Evolutionary conservation across 345 rosid species (phyloP), one percentile per base, ranked within the genome.

Genomic region (Firmiana major): DNA sequence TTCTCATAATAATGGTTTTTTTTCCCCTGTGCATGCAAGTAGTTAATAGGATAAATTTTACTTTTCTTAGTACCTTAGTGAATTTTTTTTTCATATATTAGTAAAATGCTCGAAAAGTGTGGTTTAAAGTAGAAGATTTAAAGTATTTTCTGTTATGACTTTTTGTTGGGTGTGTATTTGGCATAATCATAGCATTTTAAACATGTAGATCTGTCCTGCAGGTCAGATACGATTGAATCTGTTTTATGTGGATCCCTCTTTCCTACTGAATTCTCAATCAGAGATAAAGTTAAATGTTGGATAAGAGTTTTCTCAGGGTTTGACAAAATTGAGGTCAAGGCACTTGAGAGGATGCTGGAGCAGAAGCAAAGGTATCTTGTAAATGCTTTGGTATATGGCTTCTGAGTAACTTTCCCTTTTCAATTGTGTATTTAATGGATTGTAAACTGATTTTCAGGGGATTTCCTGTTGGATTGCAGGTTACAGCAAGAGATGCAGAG

Each of bases 401-500:
- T 74, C 15, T 21, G 36, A 22, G 17, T 34, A 38, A 24, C 69
- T 54, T 64, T 43, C 43, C 13, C 63, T 78, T 57, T 79, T 65
- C 58, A 58, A 28, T 43, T 84, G 81, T 77, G 75, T 77, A 80
- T 84, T 82, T 81, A 73, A 75, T 73, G 75, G 75, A 75, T 73
- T 82, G 64, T 80, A 78, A 69, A 79, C 83, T 87, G 78, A 87
- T 66, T 54, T 83, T 83, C 63, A 59, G 80, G 72, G 83, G 58
- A 10, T 83, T 78, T 89, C 77, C 81, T 82, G 79, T 86, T 79
- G 83, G 63, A 81, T 85, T 88, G 83, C 90, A 96, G 99, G 93
- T 88, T 91, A 87, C 98, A 96, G 79, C 98, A 89, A 83, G 99
- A 96, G 89, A 92, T 93, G 97, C 97, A 86, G 91, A 90, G 79